These are phyloP conservation scores for Ochromonas danica DNA, from an alignment of 108 stramenopile genomes.

Conservation along the genomic window DNA sequence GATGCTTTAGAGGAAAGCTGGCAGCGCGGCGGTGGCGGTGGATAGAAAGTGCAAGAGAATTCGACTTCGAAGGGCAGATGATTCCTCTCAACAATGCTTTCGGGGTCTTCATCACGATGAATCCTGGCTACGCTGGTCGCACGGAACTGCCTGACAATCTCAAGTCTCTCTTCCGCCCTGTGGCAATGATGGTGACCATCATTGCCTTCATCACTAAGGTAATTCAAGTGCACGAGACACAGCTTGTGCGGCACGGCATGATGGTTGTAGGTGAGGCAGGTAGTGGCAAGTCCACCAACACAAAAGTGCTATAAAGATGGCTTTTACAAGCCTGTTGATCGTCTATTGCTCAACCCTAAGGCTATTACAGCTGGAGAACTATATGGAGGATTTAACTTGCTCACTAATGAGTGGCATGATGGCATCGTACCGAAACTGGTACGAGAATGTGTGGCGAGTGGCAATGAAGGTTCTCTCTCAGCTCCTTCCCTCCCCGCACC, in stretches of 20 bases:
- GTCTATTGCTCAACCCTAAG: conserved; percentile 63
- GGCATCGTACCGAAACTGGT: conserved; percentile 63
- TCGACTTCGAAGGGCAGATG: conserved; percentile 64
- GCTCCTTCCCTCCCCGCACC: no score
- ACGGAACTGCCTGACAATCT: conserved; percentile 62
- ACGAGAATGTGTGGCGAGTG: conserved; percentile 48
- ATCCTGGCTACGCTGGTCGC: conserved; percentile 49
- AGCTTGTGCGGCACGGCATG: conserved; percentile 68
- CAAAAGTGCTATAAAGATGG: conserved; percentile 57
- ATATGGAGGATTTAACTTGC: conserved; percentile 61
- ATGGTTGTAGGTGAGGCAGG: conserved; percentile 67
- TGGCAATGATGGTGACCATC: conserved; percentile 66
- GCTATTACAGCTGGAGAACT: conserved; percentile 64
- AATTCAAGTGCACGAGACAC: conserved; percentile 67
- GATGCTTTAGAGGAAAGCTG: no score
- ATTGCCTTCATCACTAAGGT: conserved; percentile 59
- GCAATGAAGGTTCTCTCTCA: conserved; percentile 30
- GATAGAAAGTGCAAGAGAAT: conserved; percentile 43
- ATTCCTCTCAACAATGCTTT: conserved; percentile 59
- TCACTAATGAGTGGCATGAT: conserved; percentile 67
- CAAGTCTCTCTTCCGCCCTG: conserved; percentile 62
- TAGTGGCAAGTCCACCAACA: conserved; percentile 58
- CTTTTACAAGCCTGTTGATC: conserved; percentile 59
- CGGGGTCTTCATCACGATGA: conserved; percentile 67
- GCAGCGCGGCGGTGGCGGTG: no score